Base-by-base conservation (phyloP, 257 asterid species). In the Ophiorrhiza pumila region DNA sequence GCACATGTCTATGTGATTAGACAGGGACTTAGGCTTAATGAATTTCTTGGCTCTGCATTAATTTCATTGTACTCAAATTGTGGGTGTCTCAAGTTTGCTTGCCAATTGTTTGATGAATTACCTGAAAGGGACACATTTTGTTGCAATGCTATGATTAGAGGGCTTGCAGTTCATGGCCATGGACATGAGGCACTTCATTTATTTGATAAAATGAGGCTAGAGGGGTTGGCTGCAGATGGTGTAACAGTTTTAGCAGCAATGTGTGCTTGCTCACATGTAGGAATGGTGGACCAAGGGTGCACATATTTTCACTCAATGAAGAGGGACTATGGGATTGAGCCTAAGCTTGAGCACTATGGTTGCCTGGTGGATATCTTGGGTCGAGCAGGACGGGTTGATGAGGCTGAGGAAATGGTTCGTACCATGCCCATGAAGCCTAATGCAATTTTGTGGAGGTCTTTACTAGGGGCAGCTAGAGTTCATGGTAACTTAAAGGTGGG, bases 71-170 rank as follows among this genome's bases (percentile, higher is more conserved):
- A 90, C 25, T 81, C 83, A 39, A 90, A 88, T 75, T 82, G 80
- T 49, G 95, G 95, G 50, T 77, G 76, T 75, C 92, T 88, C 58
- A 61, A n/a, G 13, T 73, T 83, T 45, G 87, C 93, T 67, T 45
- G 69, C 73, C 85, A 87, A 39, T 25, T 90, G 77, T 90, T 88
- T 69, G 57, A 69, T 69, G 76, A 77, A 58, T 76, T 90, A 77
- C 85, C 84, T 17, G 68, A 73, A 9, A 80, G 75, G 49, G 91
- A 87, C 65, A 74, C 79, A 47, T 82, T 87, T 73, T 88, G 93
- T 76, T 88, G 74, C 81, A 88, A 87, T 74, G 87, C 91, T 27
- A 88, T 88, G 96, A 87, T 90, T 57, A 76, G 91, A 84, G 95
- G 87, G 43, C 80, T 88, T 15, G 93, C 95, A 8, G 66, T 88